A percentile compares a stretch with the other conserved stretches of the same genome.
Conservation (phyloP, 2,329 filamentous ascomycete species). For the Aureobasidium musti region DNA sequence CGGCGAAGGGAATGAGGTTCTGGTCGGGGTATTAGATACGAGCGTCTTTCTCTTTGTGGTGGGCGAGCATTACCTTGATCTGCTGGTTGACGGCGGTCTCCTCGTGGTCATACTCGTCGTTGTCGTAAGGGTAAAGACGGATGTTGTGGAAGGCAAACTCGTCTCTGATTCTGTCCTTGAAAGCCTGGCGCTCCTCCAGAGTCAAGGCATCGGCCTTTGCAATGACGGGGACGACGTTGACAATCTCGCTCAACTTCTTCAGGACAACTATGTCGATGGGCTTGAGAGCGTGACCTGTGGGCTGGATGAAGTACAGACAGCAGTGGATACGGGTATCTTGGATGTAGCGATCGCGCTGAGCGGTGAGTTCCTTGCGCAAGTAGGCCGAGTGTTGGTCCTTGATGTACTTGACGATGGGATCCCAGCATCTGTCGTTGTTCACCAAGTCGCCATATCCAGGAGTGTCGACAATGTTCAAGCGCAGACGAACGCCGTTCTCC, state of each 20-base stretch:
- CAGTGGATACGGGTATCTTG: constrained; percentile 99
- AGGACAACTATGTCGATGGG: constrained; percentile 99
- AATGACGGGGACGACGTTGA: constrained; percentile 98
- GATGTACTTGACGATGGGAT: constrained; percentile 99
- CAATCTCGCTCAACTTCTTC: constrained; percentile 99
- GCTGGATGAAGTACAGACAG: constrained; percentile 99
- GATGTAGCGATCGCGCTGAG: constrained; percentile 98
- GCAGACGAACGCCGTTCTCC: constrained; percentile 96
- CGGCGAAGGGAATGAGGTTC: constrained; percentile 94
- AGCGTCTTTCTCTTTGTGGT: too few species aligned
- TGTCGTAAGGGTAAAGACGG: constrained; percentile 99
- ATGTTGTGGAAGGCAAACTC: constrained; percentile 99
- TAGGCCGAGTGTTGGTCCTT: constrained; percentile 99
- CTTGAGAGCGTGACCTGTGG: constrained; percentile 96
- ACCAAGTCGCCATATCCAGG: constrained; percentile 97
- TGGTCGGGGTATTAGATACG: too few species aligned
- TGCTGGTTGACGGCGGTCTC: constrained; percentile 90
- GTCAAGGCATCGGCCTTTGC: constrained; percentile 97
- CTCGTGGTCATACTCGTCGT: constrained; percentile 97
- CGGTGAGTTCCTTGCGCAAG: constrained; percentile 97
- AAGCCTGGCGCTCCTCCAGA: constrained; percentile 88
- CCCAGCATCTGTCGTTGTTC: constrained; percentile 99
- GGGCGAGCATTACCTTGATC: constrained; percentile 63
- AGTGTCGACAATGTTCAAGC: constrained; percentile 98
- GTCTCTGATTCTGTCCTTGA: constrained; percentile 99